Percentiles rank a stretch among this genome's conserved stretches.
Conservation (phyloP, 1,139 yeast genomes). For the Pichia sp. region DNA sequence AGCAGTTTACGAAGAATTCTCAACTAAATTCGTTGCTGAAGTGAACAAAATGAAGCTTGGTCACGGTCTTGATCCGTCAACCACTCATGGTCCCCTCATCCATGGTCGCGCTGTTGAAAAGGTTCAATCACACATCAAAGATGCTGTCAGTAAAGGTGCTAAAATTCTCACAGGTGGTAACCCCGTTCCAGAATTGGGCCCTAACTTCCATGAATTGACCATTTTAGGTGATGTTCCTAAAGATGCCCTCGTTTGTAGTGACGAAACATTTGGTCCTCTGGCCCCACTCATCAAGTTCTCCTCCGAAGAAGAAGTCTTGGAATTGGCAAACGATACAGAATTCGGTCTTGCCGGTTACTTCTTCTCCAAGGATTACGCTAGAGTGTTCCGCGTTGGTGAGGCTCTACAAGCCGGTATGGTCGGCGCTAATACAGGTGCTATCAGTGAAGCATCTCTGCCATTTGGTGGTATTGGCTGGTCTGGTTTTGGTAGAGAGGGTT, state of each 20-base stretch:
- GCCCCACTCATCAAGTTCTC: constrained; percentile 71
- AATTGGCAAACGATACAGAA: constrained; percentile 61
- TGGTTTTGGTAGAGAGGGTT: constrained; percentile 83
- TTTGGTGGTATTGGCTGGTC: constrained; percentile 81
- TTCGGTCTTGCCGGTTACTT: constrained; percentile 82
- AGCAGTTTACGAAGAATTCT: constrained; percentile 55
- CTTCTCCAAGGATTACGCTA: constrained; percentile 59
- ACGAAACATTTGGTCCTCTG: constrained; percentile 91
- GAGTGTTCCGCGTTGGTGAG: constrained; percentile 65
- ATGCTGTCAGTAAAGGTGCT: constrained; percentile 75
- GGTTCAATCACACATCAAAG: constrained; percentile 66
- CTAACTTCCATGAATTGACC: constrained; percentile 71
- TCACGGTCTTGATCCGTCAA: constrained; percentile 57
- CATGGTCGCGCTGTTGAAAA: constrained; percentile 62
- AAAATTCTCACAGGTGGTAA: constrained; percentile 61
- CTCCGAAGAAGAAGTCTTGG: constrained; percentile 62
- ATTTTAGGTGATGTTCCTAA: constrained; percentile 60
- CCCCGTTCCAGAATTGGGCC: constrained; percentile 57
- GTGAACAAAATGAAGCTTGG: constrained; percentile 60
- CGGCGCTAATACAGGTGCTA: constrained; percentile 69
- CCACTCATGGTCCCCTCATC: constrained; percentile 83
- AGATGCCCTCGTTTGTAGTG: constrained; percentile 55
- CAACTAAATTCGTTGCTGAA: constrained; percentile 42
- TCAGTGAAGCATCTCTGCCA: constrained; percentile 68
- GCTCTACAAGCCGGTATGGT: constrained; percentile 76